Base-by-base conservation (phyloP, 345 rosid genomes). In the Citropsis articulata region DNA sequence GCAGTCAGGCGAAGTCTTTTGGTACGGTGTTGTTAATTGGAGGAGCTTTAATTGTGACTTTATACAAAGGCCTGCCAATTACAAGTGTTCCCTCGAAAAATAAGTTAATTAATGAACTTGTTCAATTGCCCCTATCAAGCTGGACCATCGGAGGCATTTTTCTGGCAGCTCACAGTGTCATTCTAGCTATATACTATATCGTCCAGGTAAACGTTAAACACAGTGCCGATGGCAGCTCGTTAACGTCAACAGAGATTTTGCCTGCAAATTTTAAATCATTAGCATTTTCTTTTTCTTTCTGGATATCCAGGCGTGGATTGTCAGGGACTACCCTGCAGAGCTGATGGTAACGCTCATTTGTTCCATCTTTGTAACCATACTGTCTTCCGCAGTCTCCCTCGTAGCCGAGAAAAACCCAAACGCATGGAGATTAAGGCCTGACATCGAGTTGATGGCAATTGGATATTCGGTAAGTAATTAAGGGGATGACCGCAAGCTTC, bases 41-140 rank as follows among this genome's bases (percentile, higher is more conserved):
- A 48, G 84, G 86, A 33, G 86, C 79, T 12, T 75, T 81, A 38
- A 57, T 66, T 48, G 75, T 84, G 67, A 75, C 84, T 18, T 8
- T 81, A 7, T 84, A 84, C 77, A 78, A 84, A 84, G 86, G 84
- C n/a, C 62, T 30, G 9, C 81, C 64, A 2, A 69, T 73, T 5
- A 30, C 69, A 36, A 33, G 56, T 27, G 35, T 22, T 69, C 60
- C 72, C 16, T 65, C 77, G 13, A 7, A 24, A 27, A 28, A 72
- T 62, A 24, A 64, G 6, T 59, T 61, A 40, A 67, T 18, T 9
- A 14, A 56, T 31, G 16, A 73, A 10, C 22, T 73, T 27, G 33
- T 59, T 16, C 10, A 24, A 57, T 69, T 16, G 19, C 16, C 59
- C 1, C 55, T 24, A 65, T 73, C 78, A 68, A 60, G 60, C 42